Evolutionary conservation across 2,329 filamentous ascomycete genomes (phyloP).

Genomic region (Stemphylium lycopersici): DNA sequence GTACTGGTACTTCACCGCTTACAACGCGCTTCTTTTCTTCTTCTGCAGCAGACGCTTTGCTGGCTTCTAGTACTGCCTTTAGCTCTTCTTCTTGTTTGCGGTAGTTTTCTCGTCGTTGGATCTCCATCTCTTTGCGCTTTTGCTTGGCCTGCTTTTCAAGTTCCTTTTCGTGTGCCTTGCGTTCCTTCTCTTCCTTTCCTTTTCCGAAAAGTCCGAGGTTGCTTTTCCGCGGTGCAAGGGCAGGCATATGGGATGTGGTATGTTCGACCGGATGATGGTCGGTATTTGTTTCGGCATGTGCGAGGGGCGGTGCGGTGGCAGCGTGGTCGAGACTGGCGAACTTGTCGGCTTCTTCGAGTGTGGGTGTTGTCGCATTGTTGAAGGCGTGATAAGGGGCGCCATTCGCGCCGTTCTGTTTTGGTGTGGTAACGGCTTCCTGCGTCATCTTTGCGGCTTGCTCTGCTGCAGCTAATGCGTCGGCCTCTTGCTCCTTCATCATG

Average conservation of each 20-base stretch:
- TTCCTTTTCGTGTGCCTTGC: conserved; percentile 65
- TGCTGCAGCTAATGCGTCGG: conserved; percentile 65
- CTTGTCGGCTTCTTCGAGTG: conserved; percentile 52
- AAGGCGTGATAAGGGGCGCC: conserved; percentile 42
- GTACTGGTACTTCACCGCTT: conserved; percentile 18
- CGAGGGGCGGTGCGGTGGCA: conserved; percentile 63
- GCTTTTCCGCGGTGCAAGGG: conserved; percentile 45
- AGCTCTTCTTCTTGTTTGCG: conserved; percentile 68
- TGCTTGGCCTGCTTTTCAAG: conserved; percentile 52
- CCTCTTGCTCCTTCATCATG: conserved; percentile 79
- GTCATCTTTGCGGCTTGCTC: conserved; percentile 46
- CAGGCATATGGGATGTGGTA: conserved; percentile 38
- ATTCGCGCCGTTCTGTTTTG: conserved; percentile 54
- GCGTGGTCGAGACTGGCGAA: conserved; percentile 70
- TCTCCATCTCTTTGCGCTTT: conserved; percentile 57
- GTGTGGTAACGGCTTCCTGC: conserved; percentile 64
- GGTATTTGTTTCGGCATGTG: conserved; percentile 40
- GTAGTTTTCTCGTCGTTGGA: conserved; percentile 60
- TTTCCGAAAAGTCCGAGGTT: conserved; percentile 56
- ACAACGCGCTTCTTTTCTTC: conserved; percentile 33
- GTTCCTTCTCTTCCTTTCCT: conserved; percentile 70
- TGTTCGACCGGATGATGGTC: conserved; percentile 44
- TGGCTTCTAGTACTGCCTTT: conserved; percentile 68
- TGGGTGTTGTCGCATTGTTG: conserved; percentile 49
- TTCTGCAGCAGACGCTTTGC: conserved; percentile 66